A percentile compares a stretch with the other conserved stretches of the same genome.
phyloP scores from a whole-genome alignment of 768 basidiomycete genomes.

The Auriscalpium orientale region DNA sequence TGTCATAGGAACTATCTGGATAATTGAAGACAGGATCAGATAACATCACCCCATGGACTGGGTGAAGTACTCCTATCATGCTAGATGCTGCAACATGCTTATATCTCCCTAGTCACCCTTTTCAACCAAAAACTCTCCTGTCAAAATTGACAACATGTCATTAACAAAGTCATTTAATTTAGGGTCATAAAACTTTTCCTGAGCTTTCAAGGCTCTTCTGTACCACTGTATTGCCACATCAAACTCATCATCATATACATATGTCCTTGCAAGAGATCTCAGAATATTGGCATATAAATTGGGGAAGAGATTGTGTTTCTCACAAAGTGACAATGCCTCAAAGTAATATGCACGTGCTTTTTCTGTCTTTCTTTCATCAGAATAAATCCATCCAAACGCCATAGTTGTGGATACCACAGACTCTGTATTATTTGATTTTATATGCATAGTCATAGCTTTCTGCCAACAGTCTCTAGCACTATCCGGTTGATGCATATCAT shows the following conservation, averaged over 20 bases:
- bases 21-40: too few species aligned
- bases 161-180: too few species aligned
- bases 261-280: neutral
- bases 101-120: too few species aligned
- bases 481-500: neutral
- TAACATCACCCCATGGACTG: too few species aligned
- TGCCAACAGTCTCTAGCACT: neutral
- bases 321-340: neutral
- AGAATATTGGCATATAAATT: neutral
- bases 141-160: too few species aligned
- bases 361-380: neutral
- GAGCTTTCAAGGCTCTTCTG: neutral
- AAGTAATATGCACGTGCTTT: neutral
- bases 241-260: neutral
- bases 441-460: neutral
- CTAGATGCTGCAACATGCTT: too few species aligned
- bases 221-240: neutral
- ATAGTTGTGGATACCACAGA: neutral
- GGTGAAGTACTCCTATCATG: too few species aligned
- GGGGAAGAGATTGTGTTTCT: neutral
- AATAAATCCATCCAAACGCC: neutral
- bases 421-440: neutral
- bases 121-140: too few species aligned
- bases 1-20: too few species aligned
- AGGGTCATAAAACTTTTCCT: too few species aligned